Evolutionary conservation across 2,329 filamentous ascomycete species (phyloP).

Genomic region (Diaporthe citri): DNA sequence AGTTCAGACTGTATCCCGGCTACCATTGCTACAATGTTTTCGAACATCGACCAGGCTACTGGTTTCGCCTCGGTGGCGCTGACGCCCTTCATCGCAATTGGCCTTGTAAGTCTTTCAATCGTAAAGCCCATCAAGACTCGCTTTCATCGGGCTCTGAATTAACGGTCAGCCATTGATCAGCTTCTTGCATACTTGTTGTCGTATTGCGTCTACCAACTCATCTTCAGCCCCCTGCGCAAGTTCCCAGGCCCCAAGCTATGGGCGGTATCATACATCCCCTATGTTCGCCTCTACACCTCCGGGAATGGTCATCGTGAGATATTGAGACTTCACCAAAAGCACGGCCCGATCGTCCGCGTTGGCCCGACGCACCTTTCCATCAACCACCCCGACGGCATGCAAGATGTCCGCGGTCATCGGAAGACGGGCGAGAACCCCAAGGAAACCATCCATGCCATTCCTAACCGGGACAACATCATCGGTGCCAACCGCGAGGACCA

Average conservation of each 20-base stretch:
- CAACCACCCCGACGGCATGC: conserved; percentile 19
- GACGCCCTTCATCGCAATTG: background rate
- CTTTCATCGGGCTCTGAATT: background rate
- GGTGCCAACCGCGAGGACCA: conserved; percentile 13
- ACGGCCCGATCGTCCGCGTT: conserved; percentile 32
- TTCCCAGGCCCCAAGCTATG: conserved; percentile 35
- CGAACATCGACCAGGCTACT: background rate
- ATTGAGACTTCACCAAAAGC: conserved; percentile 15
- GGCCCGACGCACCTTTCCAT: conserved; percentile 26
- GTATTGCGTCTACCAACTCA: conserved; percentile 32
- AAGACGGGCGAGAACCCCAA: conserved; percentile 20
- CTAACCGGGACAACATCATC: conserved; percentile 18
- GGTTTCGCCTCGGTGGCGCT: background rate
- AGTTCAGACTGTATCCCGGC: background rate
- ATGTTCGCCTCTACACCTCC: conserved; percentile 8
- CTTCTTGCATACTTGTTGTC: conserved; percentile 5
- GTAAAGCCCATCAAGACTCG: background rate
- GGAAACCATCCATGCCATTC: background rate
- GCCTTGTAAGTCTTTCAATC: background rate
- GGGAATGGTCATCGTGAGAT: conserved; percentile 27
- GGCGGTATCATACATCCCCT: conserved; percentile 28
- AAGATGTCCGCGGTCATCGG: conserved; percentile 17
- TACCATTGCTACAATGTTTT: background rate
- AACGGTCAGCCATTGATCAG: background rate
- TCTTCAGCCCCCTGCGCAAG: conserved; percentile 31